Base-by-base conservation (phyloP, 2,329 filamentous ascomycete species). In the Monilinia polystroma region DNA sequence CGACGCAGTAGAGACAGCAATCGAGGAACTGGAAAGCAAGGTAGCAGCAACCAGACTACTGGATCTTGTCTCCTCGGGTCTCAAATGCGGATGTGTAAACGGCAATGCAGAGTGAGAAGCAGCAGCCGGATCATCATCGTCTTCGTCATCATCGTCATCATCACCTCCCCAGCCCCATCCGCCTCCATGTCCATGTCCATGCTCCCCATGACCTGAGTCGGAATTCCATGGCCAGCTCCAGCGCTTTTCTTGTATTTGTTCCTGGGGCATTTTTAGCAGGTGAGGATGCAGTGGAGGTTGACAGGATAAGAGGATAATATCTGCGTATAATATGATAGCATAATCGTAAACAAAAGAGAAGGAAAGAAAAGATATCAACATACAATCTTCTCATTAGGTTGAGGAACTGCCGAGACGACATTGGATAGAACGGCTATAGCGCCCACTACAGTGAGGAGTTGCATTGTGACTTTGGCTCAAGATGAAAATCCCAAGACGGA, bases 401-500 rank as follows among this genome's bases (percentile, higher is more conserved):
- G 66, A 20, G 64, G 66, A 52, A 59, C 20, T 1, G 68, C 66
- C 41, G 64, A 41, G 5, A 57, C 66, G 41, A 68, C n/a, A 57
- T 53, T 70, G 5, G 63, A 67, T 11, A 70, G 43, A 2, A 72
- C 47, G 45, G 65, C 57, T 2, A 63, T 62, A 2, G 67, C 66
- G 52, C 64, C 43, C 14, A 71, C 41, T 1, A 71, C 32, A 49
- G 53, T 43, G 23, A 68, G 47, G 53, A 70, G 57, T 23, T 70
- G 69, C 70, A 72, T 73, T 6, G 18, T 70, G 66, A 64, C 12
- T 29, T 32, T 4, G 35, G 45, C 16, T 20, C 5, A n/a, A 49
- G 29, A 58, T 23, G 11, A n/a, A 56, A 35, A 43, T 12, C 6
- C 18, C 35, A 38, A 35, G 5, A 35, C 7, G 5, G 4, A 29